phyloP scores from a whole-genome alignment of 2,329 filamentous ascomycete genomes.

The Microsporum ferrugineum region DNA sequence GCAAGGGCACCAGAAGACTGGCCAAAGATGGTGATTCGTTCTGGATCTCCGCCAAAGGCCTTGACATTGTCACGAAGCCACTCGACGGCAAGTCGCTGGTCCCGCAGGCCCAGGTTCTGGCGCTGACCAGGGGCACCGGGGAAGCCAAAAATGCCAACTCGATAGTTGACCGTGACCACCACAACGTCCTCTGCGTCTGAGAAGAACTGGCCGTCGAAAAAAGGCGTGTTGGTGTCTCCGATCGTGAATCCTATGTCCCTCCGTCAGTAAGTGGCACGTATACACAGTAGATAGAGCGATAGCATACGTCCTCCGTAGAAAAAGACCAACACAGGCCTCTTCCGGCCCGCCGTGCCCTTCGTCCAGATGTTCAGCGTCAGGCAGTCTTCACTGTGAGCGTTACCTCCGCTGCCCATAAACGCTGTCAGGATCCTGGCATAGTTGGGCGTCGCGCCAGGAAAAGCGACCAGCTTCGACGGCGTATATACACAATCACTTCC shows the following conservation, averaged over 20 bases:
- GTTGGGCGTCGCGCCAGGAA: constrained; percentile 18
- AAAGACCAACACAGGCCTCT: constrained; percentile 2
- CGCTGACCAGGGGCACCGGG: constrained; percentile 26
- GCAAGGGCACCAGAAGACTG: constrained; percentile 40
- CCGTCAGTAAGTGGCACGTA: neutral
- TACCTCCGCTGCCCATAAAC: constrained; percentile 27
- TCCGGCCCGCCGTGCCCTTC: neutral
- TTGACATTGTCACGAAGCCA: constrained; percentile 22
- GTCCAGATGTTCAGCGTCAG: constrained; percentile 6
- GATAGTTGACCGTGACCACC: constrained; percentile 39
- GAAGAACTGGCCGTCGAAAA: constrained; percentile 28
- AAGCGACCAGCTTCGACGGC: constrained; percentile 13
- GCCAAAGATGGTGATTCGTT: constrained; percentile 26
- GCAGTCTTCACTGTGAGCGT: constrained; percentile 18
- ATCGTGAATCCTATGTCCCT: neutral
- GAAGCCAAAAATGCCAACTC: constrained; percentile 37
- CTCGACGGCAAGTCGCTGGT: constrained; percentile 19
- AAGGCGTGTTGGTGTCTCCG: constrained; percentile 2
- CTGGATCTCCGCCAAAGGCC: constrained; percentile 24
- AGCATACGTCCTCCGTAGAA: constrained; percentile 5
- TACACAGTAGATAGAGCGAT: neutral
- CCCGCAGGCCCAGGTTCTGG: constrained; percentile 28
- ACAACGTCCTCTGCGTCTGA: constrained; percentile 29
- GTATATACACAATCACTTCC: constrained; percentile 19
- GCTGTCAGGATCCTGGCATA: constrained; percentile 15